Evolutionary conservation across 2,329 filamentous ascomycete species (phyloP), one percentile per base, ranked within the genome.

Genomic region (Aspergillus sp.): DNA sequence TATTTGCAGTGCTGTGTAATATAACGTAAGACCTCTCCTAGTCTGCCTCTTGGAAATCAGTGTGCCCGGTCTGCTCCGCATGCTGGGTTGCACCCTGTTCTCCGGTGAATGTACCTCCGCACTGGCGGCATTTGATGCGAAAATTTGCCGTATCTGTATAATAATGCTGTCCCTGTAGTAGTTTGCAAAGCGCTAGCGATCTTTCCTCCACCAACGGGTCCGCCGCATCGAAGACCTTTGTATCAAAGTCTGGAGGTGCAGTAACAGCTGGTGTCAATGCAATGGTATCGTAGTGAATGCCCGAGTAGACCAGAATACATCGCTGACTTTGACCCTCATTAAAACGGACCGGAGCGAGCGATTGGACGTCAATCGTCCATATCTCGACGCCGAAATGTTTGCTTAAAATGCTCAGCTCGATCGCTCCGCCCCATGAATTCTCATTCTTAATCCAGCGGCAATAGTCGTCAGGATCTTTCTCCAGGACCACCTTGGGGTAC

Each of bases 271-370:
- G 87, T 19, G 87, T 89, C 66, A 96, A 87, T 0, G 91, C 92
- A 62, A 97, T 89, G 7, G 91, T 89, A 76, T 97, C 94, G 78
- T 97, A 97, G 75, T 97, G 93, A 54, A 97, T 95, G 3, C 93
- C 93, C 0, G 91, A 94, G 77, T 97, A 97, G 0, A 97, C 89
- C 25, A 97, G 81, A 28, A 97, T 87, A 71, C 91, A 93, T 7
- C 92, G 84, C 46, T 84, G 85, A 38, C 80, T 76, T 57, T 86
- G 85, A 1, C 87, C 87, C 72, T 95, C 91, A 66, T 96, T 96
- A 78, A 94, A 96, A 5, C 85, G 85, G 70, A 92, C 89, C 6
- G 92, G 82, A 13, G 87, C 79, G 13, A 88, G 75, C 45, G 87
- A 85, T 69, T 89, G 83, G 3, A 97, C 92, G 74, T 96, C 92